Evolutionary conservation across 495 filamentous ascomycete genomes (phyloP).

Genomic region (Aspergillus heteromorphus): DNA sequence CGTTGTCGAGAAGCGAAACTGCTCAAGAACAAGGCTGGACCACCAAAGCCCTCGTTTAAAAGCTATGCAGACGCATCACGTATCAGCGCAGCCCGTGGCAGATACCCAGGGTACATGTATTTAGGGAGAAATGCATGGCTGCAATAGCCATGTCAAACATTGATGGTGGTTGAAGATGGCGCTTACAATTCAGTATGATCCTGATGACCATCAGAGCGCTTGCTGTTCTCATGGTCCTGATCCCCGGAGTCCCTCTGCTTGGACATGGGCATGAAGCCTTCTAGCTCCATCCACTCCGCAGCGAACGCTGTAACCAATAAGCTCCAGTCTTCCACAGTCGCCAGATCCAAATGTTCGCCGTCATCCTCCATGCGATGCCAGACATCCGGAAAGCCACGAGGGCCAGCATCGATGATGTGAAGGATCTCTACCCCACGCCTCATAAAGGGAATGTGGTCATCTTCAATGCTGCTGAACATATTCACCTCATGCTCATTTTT

Average conservation of each 20-base stretch:
- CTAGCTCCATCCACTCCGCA: slow-evolving; percentile 90
- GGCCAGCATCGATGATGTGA: slow-evolving; percentile 73
- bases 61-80: slow-evolving; percentile 6
- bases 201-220: slow-evolving; percentile 4
- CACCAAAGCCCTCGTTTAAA: slow-evolving; percentile 3
- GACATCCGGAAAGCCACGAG: slow-evolving; percentile 61
- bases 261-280: slow-evolving; percentile 51
- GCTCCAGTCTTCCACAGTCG: slow-evolving; percentile 85
- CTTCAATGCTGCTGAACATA: slow-evolving; percentile 52
- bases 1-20: neutral
- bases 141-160: slow-evolving; percentile 8
- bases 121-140: neutral
- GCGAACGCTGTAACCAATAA: slow-evolving; percentile 76
- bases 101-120: neutral
- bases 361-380: slow-evolving; percentile 89
- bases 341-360: slow-evolving; percentile 75
- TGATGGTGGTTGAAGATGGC: slow-evolving; percentile 11
- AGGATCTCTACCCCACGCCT: slow-evolving; percentile 77
- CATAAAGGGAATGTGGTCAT: slow-evolving; percentile 91
- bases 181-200: slow-evolving; percentile 45
- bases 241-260: neutral
- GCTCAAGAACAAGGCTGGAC: neutral
- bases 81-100: slow-evolving; percentile 4
- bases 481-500: slow-evolving; percentile 48
- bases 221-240: slow-evolving; percentile 1